Conservation (phyloP, 2,329 filamentous ascomycete genomes). For the Botryosphaeria agaves region DNA sequence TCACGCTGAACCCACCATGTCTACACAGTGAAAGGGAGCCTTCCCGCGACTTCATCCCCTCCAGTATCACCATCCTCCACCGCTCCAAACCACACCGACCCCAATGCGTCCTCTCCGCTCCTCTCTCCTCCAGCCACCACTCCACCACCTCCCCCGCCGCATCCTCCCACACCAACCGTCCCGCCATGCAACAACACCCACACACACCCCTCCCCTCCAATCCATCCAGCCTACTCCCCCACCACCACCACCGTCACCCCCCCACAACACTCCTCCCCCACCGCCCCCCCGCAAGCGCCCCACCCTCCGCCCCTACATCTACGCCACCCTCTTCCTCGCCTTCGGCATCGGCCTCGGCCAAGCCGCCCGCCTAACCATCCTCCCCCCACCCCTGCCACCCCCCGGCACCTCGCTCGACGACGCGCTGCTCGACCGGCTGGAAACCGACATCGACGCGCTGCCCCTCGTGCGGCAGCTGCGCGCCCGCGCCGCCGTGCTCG, state of each 20-base stretch:
- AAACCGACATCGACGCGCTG: constrained; percentile 25
- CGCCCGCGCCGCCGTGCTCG: no score
- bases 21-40: no score
- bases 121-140: not conserved
- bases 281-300: constrained; percentile 1
- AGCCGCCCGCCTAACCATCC: constrained; percentile 9
- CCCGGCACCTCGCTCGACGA: constrained; percentile 24
- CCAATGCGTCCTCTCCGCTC: no score
- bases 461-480: constrained; percentile 31
- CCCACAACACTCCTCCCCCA: constrained; percentile 8
- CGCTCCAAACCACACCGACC: no score
- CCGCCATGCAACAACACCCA: no score
- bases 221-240: not conserved
- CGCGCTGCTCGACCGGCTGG: constrained; percentile 23
- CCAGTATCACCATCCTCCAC: no score
- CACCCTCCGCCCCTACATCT: not conserved
- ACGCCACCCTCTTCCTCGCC: not conserved
- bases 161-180: no score
- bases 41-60: no score
- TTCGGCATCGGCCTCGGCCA: constrained; percentile 3
- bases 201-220: no score
- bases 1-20: no score
- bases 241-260: not conserved
- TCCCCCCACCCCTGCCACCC: constrained; percentile 24
- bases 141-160: not conserved